Evolutionary conservation across 441 rosid genomes (phyloP), one percentile per base, ranked within the genome.

Genomic region (Adansonia gregorii): DNA sequence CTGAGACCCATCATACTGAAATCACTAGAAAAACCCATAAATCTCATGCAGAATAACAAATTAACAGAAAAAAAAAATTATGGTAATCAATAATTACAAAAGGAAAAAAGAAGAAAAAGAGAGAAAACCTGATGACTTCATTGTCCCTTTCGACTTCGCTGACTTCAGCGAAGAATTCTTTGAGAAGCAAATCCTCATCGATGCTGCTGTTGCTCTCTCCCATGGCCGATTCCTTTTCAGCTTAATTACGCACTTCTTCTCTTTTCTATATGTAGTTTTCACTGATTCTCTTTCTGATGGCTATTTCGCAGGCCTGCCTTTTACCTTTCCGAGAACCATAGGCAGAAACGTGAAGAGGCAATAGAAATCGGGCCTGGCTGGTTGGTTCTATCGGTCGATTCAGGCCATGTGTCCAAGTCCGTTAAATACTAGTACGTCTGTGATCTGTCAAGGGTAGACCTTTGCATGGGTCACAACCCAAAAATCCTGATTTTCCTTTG

Each of bases 111-210:
- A 19, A 64, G 74, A 9, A 22, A 80, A 45, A 67, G 56, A 52
- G 72, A 73, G 60, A 54, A 49, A 73, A 94, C 98, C 97, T 92
- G 85, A 72, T 11, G 81, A 94, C 97, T 91, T 94, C 95, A 86
- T 92, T 91, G 67, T 94, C 97, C 65, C 97, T 85, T 82, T 94
- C 98, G 39, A 91, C 97, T 86, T 94, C 94, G 84, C 98, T 86
- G 75, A 94, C 98, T 84, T 94, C 98, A 6, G 98, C 94, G 70
- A 92, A 89, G 91, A 94, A 94, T 76, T 89, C 89, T 85, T 94
- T 94, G 3, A 92, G 91, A 77, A 94, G 91, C 78, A 91, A 86
- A 77, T 92, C 98, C 6, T 90, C 96, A 48, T 88, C 92, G 74
- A 59, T 65, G 67, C 72, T 82, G 12, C 81, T 31, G 24, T 80